Percentiles rank a stretch among this genome's conserved stretches.
Evolutionary conservation across 1,284 basidiomycete genomes (phyloP).

Genomic region (Tylopilus sp.): DNA sequence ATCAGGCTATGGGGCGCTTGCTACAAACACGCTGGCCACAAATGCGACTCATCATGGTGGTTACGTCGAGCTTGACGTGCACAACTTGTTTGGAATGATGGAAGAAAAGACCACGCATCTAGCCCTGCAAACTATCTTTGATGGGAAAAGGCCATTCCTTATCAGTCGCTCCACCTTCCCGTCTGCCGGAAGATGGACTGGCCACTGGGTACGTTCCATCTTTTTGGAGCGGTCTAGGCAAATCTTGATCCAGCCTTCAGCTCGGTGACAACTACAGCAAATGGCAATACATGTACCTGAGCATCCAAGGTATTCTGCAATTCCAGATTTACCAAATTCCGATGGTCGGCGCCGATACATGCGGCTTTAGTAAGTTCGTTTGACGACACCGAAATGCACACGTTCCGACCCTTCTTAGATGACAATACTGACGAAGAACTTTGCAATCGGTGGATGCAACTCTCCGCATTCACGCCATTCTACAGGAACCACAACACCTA

Average conservation of each 20-base stretch:
- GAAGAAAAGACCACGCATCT: conserved; percentile 40
- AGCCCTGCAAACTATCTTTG: conserved; percentile 33
- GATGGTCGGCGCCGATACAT: conserved; percentile 75
- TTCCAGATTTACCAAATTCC: conserved; percentile 78
- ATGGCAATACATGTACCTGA: conserved; percentile 62
- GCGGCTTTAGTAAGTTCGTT: conserved; percentile 54
- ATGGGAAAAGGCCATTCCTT: conserved; percentile 44
- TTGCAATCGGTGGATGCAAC: conserved; percentile 80
- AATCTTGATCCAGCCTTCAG: conserved; percentile 32
- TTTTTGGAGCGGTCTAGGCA: not conserved
- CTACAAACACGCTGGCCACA: conserved; percentile 33
- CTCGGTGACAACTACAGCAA: conserved; percentile 70
- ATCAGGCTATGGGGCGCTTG: conserved; percentile 30
- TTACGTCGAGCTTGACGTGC: conserved; percentile 39
- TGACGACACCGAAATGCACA: not conserved
- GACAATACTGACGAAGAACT: conserved; percentile 79
- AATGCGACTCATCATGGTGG: conserved; percentile 44
- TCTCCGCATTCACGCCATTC: conserved; percentile 74
- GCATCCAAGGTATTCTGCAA: conserved; percentile 67
- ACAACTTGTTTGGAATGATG: conserved; percentile 46
- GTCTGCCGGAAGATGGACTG: conserved; percentile 62
- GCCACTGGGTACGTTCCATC: conserved; percentile 49
- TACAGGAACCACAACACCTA: conserved; percentile 66
- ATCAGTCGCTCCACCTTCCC: conserved; percentile 52
- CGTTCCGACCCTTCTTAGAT: conserved; percentile 35